Conservation (phyloP, 148 eudicot genomes). For the Oxyria digyna region DNA sequence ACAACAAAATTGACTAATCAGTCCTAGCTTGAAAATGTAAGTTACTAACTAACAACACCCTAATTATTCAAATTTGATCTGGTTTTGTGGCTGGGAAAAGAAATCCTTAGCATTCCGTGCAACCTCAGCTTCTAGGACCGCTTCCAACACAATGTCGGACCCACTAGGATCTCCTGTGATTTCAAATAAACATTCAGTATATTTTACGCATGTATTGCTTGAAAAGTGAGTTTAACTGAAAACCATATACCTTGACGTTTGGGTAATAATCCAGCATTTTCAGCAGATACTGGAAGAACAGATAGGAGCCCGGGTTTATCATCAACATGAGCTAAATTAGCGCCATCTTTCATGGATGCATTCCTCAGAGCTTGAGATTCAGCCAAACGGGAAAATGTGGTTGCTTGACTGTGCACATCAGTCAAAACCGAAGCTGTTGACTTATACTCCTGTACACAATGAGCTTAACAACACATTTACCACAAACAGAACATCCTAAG, state of each 20-base stretch:
- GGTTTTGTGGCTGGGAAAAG: conserved; percentile 57
- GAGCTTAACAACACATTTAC: conserved; percentile 6
- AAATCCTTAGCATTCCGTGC: conserved; percentile 84
- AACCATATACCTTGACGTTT: conserved; percentile 39
- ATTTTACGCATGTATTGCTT: neutral
- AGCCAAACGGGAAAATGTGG: conserved; percentile 56
- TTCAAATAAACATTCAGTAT: conserved; percentile 9
- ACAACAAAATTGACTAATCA: neutral
- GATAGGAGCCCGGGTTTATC: conserved; percentile 59
- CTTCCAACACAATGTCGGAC: conserved; percentile 80
- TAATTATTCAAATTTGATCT: conserved; percentile 29
- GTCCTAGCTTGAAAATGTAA: neutral
- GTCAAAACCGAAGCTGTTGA: conserved; percentile 27
- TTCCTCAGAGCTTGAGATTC: conserved; percentile 34
- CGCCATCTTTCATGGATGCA: conserved; percentile 15
- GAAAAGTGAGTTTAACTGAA: neutral
- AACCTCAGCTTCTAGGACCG: conserved; percentile 86
- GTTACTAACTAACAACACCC: neutral
- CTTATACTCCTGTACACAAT: conserved; percentile 15
- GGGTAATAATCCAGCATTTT: conserved; percentile 70
- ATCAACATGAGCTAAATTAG: conserved; percentile 22
- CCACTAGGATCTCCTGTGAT: conserved; percentile 55
- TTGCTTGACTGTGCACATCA: conserved; percentile 61
- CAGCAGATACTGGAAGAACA: conserved; percentile 92
- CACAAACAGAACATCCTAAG: neutral